Evolutionary conservation across 768 basidiomycete species (phyloP).

Genomic region (Rhizopogon vulgaris): DNA sequence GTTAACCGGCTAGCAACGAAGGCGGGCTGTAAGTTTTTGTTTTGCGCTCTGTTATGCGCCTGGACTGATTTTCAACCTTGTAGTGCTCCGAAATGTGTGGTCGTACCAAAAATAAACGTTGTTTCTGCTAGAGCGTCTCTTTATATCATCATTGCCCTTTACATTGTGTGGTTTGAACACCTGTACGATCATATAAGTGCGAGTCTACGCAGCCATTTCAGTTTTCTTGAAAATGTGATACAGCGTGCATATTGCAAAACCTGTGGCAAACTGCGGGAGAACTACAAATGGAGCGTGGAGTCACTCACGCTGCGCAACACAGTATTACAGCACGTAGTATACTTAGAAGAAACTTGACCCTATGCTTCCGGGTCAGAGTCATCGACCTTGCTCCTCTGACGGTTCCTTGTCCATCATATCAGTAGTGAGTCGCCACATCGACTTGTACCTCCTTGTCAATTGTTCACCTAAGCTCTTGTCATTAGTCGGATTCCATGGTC

Average conservation of each 20-base stretch:
- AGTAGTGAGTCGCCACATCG: constrained; percentile 26
- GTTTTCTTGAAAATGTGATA: not conserved
- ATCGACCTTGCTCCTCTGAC: constrained; percentile 33
- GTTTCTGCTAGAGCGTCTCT: constrained; percentile 8
- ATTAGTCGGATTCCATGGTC: constrained; percentile 59
- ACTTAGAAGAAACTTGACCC: not conserved
- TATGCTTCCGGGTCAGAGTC: constrained; percentile 16
- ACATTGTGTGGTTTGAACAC: not conserved
- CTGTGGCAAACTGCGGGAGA: constrained; percentile 12
- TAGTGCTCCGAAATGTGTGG: constrained; percentile 97
- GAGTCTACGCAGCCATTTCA: too few relatives aligned
- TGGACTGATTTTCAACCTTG: constrained; percentile 5
- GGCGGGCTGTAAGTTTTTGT: constrained; percentile 75
- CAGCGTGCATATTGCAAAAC: not conserved
- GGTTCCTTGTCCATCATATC: constrained; percentile 42
- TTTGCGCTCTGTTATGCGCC: not conserved
- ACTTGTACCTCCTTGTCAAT: constrained; percentile 1
- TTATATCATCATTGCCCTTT: constrained; percentile 11
- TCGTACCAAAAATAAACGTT: constrained; percentile 80
- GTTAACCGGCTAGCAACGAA: constrained; percentile 94
- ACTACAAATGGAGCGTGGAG: not conserved
- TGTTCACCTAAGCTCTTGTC: constrained; percentile 7
- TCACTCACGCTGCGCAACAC: not conserved
- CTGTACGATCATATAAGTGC: not conserved
- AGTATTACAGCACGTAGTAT: not conserved